phyloP scores from a whole-genome alignment of 2,329 filamentous ascomycete genomes.

The Ceratocystis cubensis region DNA sequence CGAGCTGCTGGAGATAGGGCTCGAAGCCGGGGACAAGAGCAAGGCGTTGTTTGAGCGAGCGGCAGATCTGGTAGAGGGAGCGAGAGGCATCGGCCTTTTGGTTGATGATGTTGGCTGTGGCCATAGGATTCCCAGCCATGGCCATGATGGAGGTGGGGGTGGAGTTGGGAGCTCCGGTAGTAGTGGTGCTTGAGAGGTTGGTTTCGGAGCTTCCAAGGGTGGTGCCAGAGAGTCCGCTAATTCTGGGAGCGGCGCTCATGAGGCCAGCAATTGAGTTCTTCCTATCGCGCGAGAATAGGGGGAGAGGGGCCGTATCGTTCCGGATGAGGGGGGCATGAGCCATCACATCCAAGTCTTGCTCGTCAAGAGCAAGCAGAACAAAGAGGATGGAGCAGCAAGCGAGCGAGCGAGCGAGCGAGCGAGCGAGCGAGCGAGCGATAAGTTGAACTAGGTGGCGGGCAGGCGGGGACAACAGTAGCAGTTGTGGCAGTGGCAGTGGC shows the following conservation, averaged over 20 bases:
- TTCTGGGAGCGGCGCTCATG: constrained; percentile 43
- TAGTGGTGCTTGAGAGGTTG: constrained; percentile 35
- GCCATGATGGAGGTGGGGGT: constrained; percentile 24
- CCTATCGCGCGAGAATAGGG: constrained; percentile 39
- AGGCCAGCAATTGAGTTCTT: constrained; percentile 34
- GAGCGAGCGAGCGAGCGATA: background rate
- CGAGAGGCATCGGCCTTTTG: constrained; percentile 82
- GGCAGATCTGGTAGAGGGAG: constrained; percentile 91
- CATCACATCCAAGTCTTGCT: constrained; percentile 31
- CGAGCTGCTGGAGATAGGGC: constrained; percentile 57
- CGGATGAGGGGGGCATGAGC: constrained; percentile 47
- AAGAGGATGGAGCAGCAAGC: background rate
- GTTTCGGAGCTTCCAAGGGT: constrained; percentile 42
- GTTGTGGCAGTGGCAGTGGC: background rate
- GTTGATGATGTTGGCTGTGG: constrained; percentile 92
- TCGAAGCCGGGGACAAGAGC: constrained; percentile 75
- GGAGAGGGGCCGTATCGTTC: constrained; percentile 46
- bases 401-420: background rate
- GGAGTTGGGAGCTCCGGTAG: constrained; percentile 8
- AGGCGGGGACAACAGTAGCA: background rate
- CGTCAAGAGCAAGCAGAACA: constrained; percentile 16
- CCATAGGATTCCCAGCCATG: constrained; percentile 51
- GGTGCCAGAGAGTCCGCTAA: constrained; percentile 51
- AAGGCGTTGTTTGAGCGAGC: constrained; percentile 69
- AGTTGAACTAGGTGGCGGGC: background rate